Conservation (phyloP, 1,284 basidiomycete genomes). For the Rugosomyces carneus region DNA sequence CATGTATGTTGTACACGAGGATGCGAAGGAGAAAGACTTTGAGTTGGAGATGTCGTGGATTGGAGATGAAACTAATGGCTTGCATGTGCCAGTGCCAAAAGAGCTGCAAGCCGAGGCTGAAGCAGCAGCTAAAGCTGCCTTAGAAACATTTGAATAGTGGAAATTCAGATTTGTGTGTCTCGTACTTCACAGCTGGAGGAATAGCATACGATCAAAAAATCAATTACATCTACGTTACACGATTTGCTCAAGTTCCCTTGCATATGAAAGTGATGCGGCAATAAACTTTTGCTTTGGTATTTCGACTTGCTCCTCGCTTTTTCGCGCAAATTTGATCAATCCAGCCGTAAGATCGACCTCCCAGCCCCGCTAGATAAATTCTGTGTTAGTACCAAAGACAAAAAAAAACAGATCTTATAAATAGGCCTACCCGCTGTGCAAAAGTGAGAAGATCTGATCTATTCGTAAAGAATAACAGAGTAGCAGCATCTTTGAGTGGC, state of each 20-base stretch:
- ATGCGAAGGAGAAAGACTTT: slow-evolving; percentile 96
- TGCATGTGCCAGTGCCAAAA: slow-evolving; percentile 80
- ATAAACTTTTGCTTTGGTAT: slow-evolving; percentile 82
- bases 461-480: slow-evolving; percentile 81
- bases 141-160: slow-evolving; percentile 80
- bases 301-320: slow-evolving; percentile 71
- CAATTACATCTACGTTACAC: slow-evolving; percentile 46
- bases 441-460: slow-evolving; percentile 74
- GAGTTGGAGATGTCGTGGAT: slow-evolving; percentile 99
- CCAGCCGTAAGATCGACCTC: slow-evolving; percentile 58
- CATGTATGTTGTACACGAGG: slow-evolving; percentile 97
- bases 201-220: slow-evolving; percentile 1
- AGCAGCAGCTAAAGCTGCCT: slow-evolving; percentile 79
- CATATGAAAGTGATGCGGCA: slow-evolving; percentile 67
- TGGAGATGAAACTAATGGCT: slow-evolving; percentile 76
- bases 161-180: slow-evolving; percentile 1
- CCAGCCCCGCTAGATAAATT: slow-evolving; percentile 56
- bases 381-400: slow-evolving; percentile 1
- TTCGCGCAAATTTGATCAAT: slow-evolving; percentile 60
- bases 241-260: slow-evolving; percentile 83
- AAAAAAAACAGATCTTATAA: not conserved
- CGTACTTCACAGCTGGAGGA: slow-evolving; percentile 13
- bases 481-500: slow-evolving; percentile 84
- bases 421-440: slow-evolving; percentile 57
- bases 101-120: slow-evolving; percentile 86